A percentile compares a stretch with the other conserved stretches of the same genome.
Evolutionary conservation across 345 rosid genomes (phyloP).

Genomic region (Pugionium dolabratum): DNA sequence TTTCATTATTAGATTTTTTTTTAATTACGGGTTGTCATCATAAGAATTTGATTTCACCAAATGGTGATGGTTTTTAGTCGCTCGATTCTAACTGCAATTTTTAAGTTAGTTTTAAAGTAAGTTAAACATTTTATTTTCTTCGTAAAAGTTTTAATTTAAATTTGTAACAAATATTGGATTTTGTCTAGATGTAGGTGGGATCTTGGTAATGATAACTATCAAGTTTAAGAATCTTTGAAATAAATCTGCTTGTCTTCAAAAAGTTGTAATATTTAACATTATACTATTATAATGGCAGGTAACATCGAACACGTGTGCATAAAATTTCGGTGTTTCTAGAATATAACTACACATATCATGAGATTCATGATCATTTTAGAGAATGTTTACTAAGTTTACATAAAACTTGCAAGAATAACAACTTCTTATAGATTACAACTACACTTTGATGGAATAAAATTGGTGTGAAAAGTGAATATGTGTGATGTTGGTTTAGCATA

Average conservation of each 20-base stretch:
- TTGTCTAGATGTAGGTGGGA: conserved; percentile 32
- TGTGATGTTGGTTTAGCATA: too few species aligned
- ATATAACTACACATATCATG: conserved; percentile 5
- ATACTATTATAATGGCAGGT: conserved; percentile 18
- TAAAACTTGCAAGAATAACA: too few species aligned
- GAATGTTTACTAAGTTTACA: too few species aligned
- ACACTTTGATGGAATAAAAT: too few species aligned
- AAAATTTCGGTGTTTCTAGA: conserved; percentile 20
- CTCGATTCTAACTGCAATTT: conserved; percentile 3
- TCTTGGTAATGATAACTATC: conserved; percentile 30
- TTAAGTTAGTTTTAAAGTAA: not conserved
- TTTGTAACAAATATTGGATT: conserved; percentile 9
- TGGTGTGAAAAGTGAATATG: too few species aligned
- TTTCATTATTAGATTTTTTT: not conserved
- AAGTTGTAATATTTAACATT: not conserved
- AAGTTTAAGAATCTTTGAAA: conserved; percentile 28
- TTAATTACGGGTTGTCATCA: not conserved
- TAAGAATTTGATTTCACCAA: not conserved
- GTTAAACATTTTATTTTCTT: not conserved
- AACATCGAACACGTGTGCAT: conserved; percentile 35
- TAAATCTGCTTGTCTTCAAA: conserved; percentile 22
- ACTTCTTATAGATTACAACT: too few species aligned
- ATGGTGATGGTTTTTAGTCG: not conserved
- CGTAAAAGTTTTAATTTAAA: not conserved
- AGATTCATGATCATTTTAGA: not conserved